A percentile compares a stretch with the other conserved stretches of the same genome.
These are phyloP conservation scores for Xylaria acuta DNA, from an alignment of 495 filamentous ascomycete species.

Conservation along the genomic window DNA sequence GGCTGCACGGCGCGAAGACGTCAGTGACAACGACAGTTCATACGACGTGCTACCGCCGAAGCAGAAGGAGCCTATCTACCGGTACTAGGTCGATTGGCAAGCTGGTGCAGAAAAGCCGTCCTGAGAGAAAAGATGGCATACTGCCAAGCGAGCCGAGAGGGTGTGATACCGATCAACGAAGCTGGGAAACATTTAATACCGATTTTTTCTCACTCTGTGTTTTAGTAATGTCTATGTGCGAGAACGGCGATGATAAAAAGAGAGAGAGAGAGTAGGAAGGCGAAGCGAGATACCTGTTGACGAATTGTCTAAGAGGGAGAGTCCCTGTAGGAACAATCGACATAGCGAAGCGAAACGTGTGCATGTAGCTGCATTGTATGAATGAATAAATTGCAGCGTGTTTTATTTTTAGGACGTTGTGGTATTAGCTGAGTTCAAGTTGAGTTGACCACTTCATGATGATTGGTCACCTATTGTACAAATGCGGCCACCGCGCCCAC, in stretches of 20 bases:
- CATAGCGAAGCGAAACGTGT: neutral
- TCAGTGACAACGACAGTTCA: constrained; percentile 20
- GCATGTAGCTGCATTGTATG: neutral
- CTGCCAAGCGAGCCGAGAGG: neutral
- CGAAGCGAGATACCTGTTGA: constrained; percentile 3
- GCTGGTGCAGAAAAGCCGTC: neutral
- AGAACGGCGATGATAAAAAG: constrained; percentile 12
- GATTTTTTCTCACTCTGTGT: constrained; percentile 5
- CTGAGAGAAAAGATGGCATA: neutral
- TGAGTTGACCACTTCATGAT: neutral
- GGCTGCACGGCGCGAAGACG: neutral
- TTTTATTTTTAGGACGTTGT: neutral
- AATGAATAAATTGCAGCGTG: neutral
- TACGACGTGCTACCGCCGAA: constrained; percentile 38
- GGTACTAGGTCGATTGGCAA: constrained; percentile 40
- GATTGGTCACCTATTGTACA: neutral
- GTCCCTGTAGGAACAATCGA: neutral
- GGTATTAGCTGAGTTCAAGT: neutral
- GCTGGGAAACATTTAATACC: constrained; percentile 10
- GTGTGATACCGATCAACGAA: neutral
- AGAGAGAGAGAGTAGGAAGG: neutral
- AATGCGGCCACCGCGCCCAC: neutral
- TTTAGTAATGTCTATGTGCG: constrained; percentile 10
- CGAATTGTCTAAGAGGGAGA: neutral
- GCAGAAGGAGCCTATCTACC: constrained; percentile 44